Evolutionary conservation across 768 basidiomycete genomes (phyloP), one percentile per base, ranked within the genome.

Genomic region (Mycena sanguinolenta): DNA sequence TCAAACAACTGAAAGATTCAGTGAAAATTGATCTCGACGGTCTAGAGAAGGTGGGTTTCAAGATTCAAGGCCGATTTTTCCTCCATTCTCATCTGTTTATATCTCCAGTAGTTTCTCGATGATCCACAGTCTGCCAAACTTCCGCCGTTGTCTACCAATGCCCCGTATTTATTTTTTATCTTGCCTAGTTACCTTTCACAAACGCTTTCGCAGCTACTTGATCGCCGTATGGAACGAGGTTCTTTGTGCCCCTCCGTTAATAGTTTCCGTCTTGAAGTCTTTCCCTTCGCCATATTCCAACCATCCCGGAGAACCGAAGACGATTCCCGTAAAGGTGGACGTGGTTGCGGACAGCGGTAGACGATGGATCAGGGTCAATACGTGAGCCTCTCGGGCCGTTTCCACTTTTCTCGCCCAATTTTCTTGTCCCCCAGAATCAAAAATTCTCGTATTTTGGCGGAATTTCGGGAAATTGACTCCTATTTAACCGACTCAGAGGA

Each of bases 351-450:
- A 93, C 25, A 87, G 90, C 50, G 95, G 95, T 1, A 82, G 86
- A 27, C 82, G 83, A 4, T 97, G 96, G 96, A 90, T 95, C 46
- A 87, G 95, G 73, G 88, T 96, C 39, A 96, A 96, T 80, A 96
- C 95, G 95, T 95, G 76, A 77, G 92, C 88, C 39, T 32, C 9
- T 46, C 21, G 17, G 23, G 25, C 21, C 7, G 19, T 9, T 4
- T 39, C 57, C 14, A 16, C 9, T 17, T 27, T 49, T 50, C 30
- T 54, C n/a, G 38, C n/a, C 21, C 38, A 16, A 55, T 62, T 65
- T 49, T 63, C 49, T 58, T 8, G 39, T n/a, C 30, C 38, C 44
- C 21, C 74, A 96, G 95, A 13, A 88, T 92, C 13, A 96, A 92
- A 75, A 93, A 94, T 69, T 84, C 90, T 4, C 90, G 93, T 2